These are phyloP conservation scores for Sclerotinia trifoliorum DNA, from an alignment of 2,329 filamentous ascomycete species.

Conservation along the genomic window DNA sequence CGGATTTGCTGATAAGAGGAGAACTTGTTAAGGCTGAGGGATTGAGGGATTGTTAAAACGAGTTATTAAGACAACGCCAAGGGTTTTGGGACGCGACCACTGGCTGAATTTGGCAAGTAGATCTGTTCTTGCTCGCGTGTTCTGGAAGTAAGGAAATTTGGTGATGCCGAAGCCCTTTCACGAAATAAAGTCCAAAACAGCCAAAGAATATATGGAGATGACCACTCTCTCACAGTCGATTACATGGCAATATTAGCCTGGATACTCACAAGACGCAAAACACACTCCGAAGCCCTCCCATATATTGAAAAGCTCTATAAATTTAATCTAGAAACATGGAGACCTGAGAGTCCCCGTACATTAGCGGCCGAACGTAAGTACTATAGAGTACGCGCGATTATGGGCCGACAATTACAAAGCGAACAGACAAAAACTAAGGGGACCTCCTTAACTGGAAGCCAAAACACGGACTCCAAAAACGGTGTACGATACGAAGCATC, in stretches of 20 bases:
- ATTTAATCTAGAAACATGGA: rapidly evolving
- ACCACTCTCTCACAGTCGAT: rapidly evolving
- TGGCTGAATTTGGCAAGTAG: no score
- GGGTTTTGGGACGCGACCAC: neutral
- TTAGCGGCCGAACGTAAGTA: rapidly evolving
- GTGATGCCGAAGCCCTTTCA: neutral
- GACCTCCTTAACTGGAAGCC: neutral
- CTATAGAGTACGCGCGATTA: neutral
- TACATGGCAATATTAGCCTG: rapidly evolving
- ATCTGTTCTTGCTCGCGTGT: neutral
- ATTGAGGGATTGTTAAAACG: slow-evolving; percentile 12
- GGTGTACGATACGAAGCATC: neutral
- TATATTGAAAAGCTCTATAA: neutral
- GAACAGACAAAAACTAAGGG: neutral
- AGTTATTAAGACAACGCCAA: neutral
- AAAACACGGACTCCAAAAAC: neutral
- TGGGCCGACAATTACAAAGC: neutral
- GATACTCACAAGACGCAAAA: neutral
- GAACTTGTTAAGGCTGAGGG: slow-evolving; percentile 20
- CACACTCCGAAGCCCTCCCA: neutral
- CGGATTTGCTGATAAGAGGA: neutral
- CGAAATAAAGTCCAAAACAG: neutral
- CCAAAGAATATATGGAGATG: no score
- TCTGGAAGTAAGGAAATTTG: neutral
- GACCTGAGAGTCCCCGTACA: rapidly evolving